phyloP scores from a whole-genome alignment of 805 yeast species.

The Metschnikowia aberdeeniae region DNA sequence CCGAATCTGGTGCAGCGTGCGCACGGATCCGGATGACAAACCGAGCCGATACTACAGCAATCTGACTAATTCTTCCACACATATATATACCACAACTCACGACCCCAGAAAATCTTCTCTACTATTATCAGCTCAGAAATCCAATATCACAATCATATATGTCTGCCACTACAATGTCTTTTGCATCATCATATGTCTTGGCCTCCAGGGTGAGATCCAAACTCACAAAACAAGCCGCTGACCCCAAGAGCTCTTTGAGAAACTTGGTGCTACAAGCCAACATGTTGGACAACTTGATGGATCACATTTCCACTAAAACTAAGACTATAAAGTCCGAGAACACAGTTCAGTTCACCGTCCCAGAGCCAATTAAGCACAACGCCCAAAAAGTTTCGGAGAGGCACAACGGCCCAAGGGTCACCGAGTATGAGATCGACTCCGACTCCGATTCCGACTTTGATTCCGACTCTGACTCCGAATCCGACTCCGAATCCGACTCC shows the following conservation, averaged over 20 bases:
- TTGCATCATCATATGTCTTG: slow-evolving; percentile 53
- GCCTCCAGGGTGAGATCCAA: slow-evolving; percentile 64
- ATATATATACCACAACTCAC: slow-evolving; percentile 4
- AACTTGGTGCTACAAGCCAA: slow-evolving; percentile 67
- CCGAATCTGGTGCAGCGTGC: slow-evolving; percentile 1
- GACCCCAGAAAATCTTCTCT: not conserved
- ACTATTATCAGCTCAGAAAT: not conserved
- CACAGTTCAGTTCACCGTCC: slow-evolving; percentile 11
- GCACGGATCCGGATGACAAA: slow-evolving; percentile 2
- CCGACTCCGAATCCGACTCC: slow-evolving; percentile 11
- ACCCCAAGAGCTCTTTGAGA: slow-evolving; percentile 54
- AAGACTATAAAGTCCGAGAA: slow-evolving; percentile 17
- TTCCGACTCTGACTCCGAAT: slow-evolving; percentile 23
- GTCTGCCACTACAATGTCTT: slow-evolving; percentile 19
- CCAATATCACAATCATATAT: not conserved
- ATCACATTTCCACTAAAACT: slow-evolving; percentile 35
- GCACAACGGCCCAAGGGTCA: slow-evolving; percentile 26
- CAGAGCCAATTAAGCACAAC: slow-evolving; percentile 14
- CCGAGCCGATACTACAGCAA: slow-evolving; percentile 5
- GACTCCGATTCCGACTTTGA: slow-evolving; percentile 27
- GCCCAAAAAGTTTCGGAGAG: slow-evolving; percentile 8
- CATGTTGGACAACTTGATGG: slow-evolving; percentile 62
- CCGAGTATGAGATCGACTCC: slow-evolving; percentile 38
- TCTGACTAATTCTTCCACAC: slow-evolving; percentile 5
- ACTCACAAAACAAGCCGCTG: slow-evolving; percentile 58